phyloP scores from a whole-genome alignment of 768 basidiomycete species.

The Rubroboletus pulcherrimus region DNA sequence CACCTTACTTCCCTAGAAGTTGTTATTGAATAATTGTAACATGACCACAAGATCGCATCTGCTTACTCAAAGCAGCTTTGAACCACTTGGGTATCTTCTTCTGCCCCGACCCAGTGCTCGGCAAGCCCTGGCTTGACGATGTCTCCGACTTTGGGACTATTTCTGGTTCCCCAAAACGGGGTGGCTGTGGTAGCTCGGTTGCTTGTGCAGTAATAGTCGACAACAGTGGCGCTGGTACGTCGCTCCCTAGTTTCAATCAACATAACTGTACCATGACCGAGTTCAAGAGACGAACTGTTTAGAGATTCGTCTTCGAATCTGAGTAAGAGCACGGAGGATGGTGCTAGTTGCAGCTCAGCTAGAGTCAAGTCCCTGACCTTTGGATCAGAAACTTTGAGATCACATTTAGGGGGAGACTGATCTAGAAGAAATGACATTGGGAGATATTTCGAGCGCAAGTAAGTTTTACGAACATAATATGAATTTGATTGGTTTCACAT shows the following conservation, averaged over 20 bases:
- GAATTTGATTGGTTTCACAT: conserved; percentile 77
- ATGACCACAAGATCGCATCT: not conserved
- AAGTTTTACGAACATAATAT: conserved; percentile 61
- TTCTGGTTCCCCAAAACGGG: conserved; percentile 29
- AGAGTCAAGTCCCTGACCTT: conserved; percentile 65
- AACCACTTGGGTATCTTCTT: conserved; percentile 80
- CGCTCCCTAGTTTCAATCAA: conserved; percentile 40
- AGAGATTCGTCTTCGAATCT: conserved; percentile 69
- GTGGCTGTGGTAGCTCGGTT: conserved; percentile 63
- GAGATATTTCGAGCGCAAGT: not conserved
- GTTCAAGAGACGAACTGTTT: conserved; percentile 47
- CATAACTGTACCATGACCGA: not conserved
- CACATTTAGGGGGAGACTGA: conserved; percentile 78
- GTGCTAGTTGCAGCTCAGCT: conserved; percentile 68
- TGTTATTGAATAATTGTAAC: not conserved
- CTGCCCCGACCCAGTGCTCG: conserved; percentile 25
- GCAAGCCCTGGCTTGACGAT: conserved; percentile 8
- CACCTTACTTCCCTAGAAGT: conserved; percentile 27
- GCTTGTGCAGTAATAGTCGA: conserved; percentile 54
- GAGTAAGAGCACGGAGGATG: conserved; percentile 73
- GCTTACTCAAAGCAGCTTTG: conserved; percentile 60
- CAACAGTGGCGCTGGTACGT: conserved; percentile 61
- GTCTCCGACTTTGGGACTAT: conserved; percentile 2
- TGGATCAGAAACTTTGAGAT: conserved; percentile 78
- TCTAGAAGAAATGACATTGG: conserved; percentile 40